phyloP scores from a whole-genome alignment of 2,329 filamentous ascomycete genomes.

The Fusarium humuli region DNA sequence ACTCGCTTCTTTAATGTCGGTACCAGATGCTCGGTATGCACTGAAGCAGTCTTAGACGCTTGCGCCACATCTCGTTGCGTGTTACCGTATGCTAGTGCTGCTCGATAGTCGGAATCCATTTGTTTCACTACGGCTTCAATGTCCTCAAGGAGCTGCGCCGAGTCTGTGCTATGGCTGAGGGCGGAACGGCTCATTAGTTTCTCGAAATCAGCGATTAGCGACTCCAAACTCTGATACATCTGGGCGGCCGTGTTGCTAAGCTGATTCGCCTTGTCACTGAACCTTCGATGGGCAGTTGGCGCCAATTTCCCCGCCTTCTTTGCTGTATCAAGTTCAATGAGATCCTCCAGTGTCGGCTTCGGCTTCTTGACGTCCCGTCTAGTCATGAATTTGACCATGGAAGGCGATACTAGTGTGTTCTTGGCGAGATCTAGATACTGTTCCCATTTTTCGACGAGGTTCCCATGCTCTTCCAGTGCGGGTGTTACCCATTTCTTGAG shows the following conservation, averaged over 20 bases:
- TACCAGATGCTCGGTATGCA: conserved; percentile 71
- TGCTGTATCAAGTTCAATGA: conserved; percentile 80
- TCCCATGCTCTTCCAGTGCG: conserved; percentile 74
- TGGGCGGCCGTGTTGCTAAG: conserved; percentile 70
- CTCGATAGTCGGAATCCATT: conserved; percentile 86
- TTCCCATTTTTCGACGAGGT: conserved; percentile 74
- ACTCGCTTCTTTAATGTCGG: conserved; percentile 68
- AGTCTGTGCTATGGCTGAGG: conserved; percentile 70
- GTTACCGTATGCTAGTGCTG: conserved; percentile 75
- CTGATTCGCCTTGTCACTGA: conserved; percentile 69
- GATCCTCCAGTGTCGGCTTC: conserved; percentile 74
- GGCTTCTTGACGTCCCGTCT: conserved; percentile 56
- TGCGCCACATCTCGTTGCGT: conserved; percentile 70
- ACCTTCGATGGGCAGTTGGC: conserved; percentile 67
- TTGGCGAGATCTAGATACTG: conserved; percentile 73
- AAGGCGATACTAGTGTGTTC: conserved; percentile 71
- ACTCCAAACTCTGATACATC: conserved; percentile 71
- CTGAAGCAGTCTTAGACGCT: conserved; percentile 72
- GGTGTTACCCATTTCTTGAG: conserved; percentile 77
- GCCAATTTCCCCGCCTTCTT: conserved; percentile 77
- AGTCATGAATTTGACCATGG: conserved; percentile 76
- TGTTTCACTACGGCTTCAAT: conserved; percentile 89
- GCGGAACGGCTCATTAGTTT: conserved; percentile 66
- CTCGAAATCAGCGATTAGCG: conserved; percentile 72
- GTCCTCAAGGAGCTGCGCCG: conserved; percentile 79